phyloP scores from a whole-genome alignment of 192 early-diverging fungal genomes.

The Chytriomyces sp. region DNA sequence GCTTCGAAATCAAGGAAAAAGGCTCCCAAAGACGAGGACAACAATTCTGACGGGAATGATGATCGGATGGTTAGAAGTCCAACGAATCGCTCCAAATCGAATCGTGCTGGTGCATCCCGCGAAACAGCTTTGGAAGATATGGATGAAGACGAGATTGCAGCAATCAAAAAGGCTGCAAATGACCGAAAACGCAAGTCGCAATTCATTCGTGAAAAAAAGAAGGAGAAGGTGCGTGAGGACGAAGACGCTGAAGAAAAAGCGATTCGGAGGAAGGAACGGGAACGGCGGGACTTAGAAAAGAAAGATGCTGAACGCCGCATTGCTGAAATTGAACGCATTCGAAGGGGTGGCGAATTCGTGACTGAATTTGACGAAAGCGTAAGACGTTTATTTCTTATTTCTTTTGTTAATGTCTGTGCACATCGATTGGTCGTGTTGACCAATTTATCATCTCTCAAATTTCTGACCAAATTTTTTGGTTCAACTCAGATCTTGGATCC shows the following conservation, averaged over 20 bases:
- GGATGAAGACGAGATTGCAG: slow-evolving; percentile 13
- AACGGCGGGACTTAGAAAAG: slow-evolving; percentile 12
- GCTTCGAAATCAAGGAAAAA: neutral
- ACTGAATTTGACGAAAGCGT: slow-evolving; percentile 4
- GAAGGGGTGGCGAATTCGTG: slow-evolving; percentile 10
- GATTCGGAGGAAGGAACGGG: slow-evolving; percentile 20
- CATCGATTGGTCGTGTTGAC: too few relatives aligned
- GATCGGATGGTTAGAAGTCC: too few relatives aligned
- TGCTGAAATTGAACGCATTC: slow-evolving; percentile 12
- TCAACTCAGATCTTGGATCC: slow-evolving; percentile 39
- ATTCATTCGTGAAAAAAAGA: slow-evolving; percentile 20
- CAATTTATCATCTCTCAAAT: neutral
- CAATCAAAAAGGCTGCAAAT: slow-evolving; percentile 11
- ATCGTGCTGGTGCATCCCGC: too few relatives aligned
- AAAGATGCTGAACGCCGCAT: slow-evolving; percentile 3
- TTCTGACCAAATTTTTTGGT: neutral
- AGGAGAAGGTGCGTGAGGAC: slow-evolving; percentile 17
- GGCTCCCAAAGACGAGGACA: neutral
- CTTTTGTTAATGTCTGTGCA: neutral
- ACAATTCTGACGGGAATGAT: neutral
- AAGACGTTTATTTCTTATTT: neutral
- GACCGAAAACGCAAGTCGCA: slow-evolving; percentile 25
- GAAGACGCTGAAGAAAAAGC: slow-evolving; percentile 20
- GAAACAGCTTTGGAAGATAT: neutral
- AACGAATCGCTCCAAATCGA: too few relatives aligned